Conservation (phyloP, 176 grass and related monocot species). For the Carex cristatella region DNA sequence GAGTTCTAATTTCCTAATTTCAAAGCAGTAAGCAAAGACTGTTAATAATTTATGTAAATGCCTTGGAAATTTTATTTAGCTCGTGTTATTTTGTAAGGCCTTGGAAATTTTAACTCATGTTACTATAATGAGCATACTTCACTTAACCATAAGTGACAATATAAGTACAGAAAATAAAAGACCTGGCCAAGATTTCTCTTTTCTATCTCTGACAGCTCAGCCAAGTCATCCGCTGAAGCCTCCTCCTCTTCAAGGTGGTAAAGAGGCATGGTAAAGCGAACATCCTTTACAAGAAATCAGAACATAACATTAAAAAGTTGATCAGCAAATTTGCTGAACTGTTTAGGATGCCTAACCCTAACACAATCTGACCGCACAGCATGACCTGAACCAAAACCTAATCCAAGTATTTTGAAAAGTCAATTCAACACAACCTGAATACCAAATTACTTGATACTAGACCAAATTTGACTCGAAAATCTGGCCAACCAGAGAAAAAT, state of each 20-base stretch:
- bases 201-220: slow-evolving; percentile 79
- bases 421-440: not conserved
- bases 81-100: not conserved
- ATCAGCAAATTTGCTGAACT: not conserved
- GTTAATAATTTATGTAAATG: not conserved
- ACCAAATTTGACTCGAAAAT: not conserved
- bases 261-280: slow-evolving; percentile 83
- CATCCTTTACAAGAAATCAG: slow-evolving; percentile 40
- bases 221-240: slow-evolving; percentile 70
- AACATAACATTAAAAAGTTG: slow-evolving; percentile 20
- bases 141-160: not conserved
- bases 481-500: not conserved
- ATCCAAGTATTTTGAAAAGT: not conserved
- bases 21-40: not conserved
- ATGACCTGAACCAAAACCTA: not conserved
- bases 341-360: not conserved
- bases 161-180: slow-evolving; percentile 1
- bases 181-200: slow-evolving; percentile 82
- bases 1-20: not conserved
- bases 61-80: not conserved
- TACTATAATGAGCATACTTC: not conserved
- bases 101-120: not conserved
- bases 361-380: not conserved
- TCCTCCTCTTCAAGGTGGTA: slow-evolving; percentile 65
- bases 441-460: not conserved